Evolutionary conservation across 2,329 filamentous ascomycete species (phyloP).

Genomic region (Cytospora mali): DNA sequence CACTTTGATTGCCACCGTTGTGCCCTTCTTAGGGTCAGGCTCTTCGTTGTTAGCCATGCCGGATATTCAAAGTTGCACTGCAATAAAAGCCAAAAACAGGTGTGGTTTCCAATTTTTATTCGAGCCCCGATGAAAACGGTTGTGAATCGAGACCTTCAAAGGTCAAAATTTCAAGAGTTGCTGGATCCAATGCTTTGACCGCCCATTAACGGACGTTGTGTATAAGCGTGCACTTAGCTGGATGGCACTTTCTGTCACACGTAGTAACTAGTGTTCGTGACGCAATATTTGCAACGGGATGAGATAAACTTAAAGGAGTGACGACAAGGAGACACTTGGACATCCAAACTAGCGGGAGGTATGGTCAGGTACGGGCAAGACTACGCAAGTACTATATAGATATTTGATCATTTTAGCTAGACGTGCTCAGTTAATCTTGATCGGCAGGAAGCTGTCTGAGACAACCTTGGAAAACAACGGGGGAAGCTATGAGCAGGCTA

Average conservation of each 20-base stretch:
- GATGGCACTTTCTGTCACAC: background rate
- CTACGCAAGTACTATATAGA: conserved; percentile 7
- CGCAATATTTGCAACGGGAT: background rate
- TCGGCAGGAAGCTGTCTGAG: conserved; percentile 9
- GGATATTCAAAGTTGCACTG: background rate
- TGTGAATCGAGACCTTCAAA: background rate
- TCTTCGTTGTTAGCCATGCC: conserved; percentile 13
- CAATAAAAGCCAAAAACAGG: background rate
- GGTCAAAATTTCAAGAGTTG: background rate
- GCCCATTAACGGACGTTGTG: background rate
- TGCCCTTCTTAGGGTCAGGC: conserved; percentile 10
- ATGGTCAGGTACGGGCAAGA: background rate
- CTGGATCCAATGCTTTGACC: background rate
- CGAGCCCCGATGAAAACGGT: background rate
- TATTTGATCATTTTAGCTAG: background rate
- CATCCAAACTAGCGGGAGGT: background rate
- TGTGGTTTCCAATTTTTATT: background rate
- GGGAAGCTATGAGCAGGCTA: background rate
- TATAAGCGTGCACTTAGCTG: background rate
- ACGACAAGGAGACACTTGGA: background rate
- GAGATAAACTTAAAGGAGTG: background rate
- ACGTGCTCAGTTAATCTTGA: background rate
- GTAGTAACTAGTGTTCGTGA: background rate
- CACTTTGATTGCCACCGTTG: conserved; percentile 1
- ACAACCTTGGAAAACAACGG: conserved; percentile 9